Base-by-base conservation (phyloP, 2,329 filamentous ascomycete genomes). In the Paracamarosporium sp. region DNA sequence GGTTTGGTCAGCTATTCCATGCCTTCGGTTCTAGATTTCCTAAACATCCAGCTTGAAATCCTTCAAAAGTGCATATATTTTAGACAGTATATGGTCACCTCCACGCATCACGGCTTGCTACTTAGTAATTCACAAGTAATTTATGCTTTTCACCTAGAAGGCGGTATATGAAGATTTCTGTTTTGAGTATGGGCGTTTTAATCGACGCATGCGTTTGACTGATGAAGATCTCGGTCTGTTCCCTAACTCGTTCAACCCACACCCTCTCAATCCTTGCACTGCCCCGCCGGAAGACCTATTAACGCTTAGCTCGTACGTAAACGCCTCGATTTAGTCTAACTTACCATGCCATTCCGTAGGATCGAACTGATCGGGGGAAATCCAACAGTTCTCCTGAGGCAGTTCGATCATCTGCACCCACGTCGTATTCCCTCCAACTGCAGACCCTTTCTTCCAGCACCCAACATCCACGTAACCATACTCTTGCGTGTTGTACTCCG, bases 311-410 rank as follows among this genome's bases (percentile, higher is more conserved):
- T 36, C 13, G 30, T 17, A 11, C 20, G 17, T 38, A 13, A 3
- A 28, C 3, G 20, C 15, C 24, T 12, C 22, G 3, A n/a, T 20
- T 11, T 20, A 15, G 1, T 6, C 2, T 8, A 1, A 50, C 47
- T 50, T 15, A 50, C 47, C 47, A 33, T 50, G 47, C 47, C 47
- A 50, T 15, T 50, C 47, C 24, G n/a, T 50, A 15, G 33, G 33
- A 1, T 50, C 33, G 4, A 28, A 50, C 33, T 50, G 47, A 50
- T 50, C 47, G 12, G 47, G 47, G 2, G 47, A 50, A 22, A 50
- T 36, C 15, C 25, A 50, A 24, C 47, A 50, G 9, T 50, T 40
- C 22, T 6, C 33, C 13, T 22, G n/a, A 12, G 20, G 31, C 15
- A 15, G 22, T 5, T 35, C 15, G 4, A 50, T 24, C 47, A 50